phyloP scores from a whole-genome alignment of 2,329 filamentous ascomycete species.

The Alternaria infectoria region DNA sequence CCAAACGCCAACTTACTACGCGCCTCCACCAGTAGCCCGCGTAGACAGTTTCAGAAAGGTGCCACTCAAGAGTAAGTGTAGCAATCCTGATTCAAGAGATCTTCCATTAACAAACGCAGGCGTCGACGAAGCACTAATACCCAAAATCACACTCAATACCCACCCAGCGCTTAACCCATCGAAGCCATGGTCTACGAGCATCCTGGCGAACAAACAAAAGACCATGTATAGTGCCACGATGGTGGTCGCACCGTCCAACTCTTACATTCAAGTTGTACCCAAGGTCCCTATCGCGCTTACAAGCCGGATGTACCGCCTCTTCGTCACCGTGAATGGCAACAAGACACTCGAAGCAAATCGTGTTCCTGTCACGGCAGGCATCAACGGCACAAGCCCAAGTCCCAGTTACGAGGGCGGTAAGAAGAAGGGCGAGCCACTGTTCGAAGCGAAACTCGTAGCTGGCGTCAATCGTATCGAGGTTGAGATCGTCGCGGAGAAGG shows the following conservation, averaged over 20 bases:
- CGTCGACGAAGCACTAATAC: constrained; percentile 67
- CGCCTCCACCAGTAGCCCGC: constrained; percentile 38
- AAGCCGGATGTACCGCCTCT: constrained; percentile 76
- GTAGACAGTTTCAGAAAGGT: constrained; percentile 40
- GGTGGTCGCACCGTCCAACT: constrained; percentile 70
- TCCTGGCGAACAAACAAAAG: constrained; percentile 70
- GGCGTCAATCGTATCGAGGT: constrained; percentile 82
- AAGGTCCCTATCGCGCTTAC: constrained; percentile 68
- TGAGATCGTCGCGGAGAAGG: constrained; percentile 74
- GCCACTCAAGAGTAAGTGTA: constrained; percentile 56
- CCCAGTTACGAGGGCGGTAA: constrained; percentile 44
- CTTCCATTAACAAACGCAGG: constrained; percentile 33
- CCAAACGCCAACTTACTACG: constrained; percentile 37
- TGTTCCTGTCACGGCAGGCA: constrained; percentile 52
- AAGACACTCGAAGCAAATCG: constrained; percentile 66
- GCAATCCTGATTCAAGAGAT: not conserved
- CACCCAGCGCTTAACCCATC: constrained; percentile 70
- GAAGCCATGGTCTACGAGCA: constrained; percentile 66
- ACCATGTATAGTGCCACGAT: constrained; percentile 76
- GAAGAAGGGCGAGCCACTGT: constrained; percentile 67
- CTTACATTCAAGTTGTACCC: constrained; percentile 73
- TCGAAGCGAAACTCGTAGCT: constrained; percentile 73
- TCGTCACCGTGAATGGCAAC: constrained; percentile 72
- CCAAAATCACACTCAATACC: constrained; percentile 68
- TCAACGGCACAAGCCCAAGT: constrained; percentile 35